phyloP scores from a whole-genome alignment of 352 stramenopile genomes.

The Phytophthora quininea region DNA sequence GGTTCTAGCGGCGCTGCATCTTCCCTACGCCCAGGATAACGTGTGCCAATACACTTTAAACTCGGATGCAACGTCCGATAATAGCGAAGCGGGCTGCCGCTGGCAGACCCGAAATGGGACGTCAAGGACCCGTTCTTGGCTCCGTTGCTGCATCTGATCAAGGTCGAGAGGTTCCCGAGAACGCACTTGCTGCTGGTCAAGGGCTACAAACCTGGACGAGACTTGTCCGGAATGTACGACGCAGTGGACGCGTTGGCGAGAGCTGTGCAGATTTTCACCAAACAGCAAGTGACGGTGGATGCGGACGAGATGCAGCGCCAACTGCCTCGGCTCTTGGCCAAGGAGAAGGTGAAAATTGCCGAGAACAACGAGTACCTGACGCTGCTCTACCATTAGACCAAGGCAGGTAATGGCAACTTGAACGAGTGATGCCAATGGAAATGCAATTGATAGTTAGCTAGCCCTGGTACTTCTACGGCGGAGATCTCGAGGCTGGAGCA shows the following conservation, averaged over 20 bases:
- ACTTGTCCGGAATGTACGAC: conserved; percentile 55
- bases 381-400: conserved; percentile 58
- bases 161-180: conserved; percentile 51
- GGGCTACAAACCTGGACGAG: conserved; percentile 64
- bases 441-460: not conserved
- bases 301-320: conserved; percentile 33
- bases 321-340: conserved; percentile 37
- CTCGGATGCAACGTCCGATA: not conserved
- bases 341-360: conserved; percentile 29
- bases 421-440: not conserved
- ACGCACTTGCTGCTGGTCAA: conserved; percentile 67
- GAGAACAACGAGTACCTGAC: conserved; percentile 37
- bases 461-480: not conserved
- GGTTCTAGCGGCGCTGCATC: conserved; percentile 57
- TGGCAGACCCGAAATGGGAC: conserved; percentile 51
- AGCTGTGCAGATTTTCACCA: conserved; percentile 46
- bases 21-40: conserved; percentile 64
- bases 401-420: not conserved
- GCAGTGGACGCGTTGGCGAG: conserved; percentile 46
- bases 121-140: conserved; percentile 62
- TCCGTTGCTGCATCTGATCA: conserved; percentile 55
- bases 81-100: not conserved
- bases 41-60: conserved; percentile 52
- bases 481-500: not conserved
- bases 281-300: conserved; percentile 42